Evolutionary conservation across 768 basidiomycete genomes (phyloP).

Genomic region (Pleurotus platypus): DNA sequence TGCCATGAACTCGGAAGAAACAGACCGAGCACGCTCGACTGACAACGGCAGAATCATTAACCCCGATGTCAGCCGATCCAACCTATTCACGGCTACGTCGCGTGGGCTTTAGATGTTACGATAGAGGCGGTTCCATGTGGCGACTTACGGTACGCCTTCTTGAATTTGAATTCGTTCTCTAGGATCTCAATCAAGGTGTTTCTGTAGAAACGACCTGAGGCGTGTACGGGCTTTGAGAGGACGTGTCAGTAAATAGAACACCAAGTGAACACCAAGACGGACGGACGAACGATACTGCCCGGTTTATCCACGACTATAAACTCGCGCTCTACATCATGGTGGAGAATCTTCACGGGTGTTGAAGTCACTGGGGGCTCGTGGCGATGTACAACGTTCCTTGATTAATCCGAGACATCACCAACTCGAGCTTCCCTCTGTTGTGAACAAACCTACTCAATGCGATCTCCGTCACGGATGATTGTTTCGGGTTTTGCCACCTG

Average conservation of each 20-base stretch:
- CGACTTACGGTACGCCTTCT: slow-evolving; percentile 78
- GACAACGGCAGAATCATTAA: slow-evolving; percentile 90
- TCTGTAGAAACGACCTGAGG: slow-evolving; percentile 84
- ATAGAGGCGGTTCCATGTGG: background rate
- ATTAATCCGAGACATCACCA: background rate
- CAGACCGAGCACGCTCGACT: slow-evolving; percentile 56
- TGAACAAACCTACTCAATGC: slow-evolving; percentile 68
- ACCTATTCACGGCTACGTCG: slow-evolving; percentile 81
- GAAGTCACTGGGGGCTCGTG: slow-evolving; percentile 95
- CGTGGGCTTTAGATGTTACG: slow-evolving; percentile 8
- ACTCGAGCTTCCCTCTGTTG: slow-evolving; percentile 1
- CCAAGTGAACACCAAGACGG: slow-evolving; percentile 8
- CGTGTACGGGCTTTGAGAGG: slow-evolving; percentile 75
- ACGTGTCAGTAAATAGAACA: slow-evolving; percentile 10
- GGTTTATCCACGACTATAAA: slow-evolving; percentile 97
- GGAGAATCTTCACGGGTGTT: slow-evolving; percentile 74
- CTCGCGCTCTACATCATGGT: slow-evolving; percentile 72
- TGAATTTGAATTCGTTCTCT: slow-evolving; percentile 75
- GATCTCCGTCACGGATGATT: slow-evolving; percentile 81
- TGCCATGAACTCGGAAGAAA: slow-evolving; percentile 79
- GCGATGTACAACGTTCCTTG: slow-evolving; percentile 89
- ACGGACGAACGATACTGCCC: slow-evolving; percentile 82
- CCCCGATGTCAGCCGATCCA: slow-evolving; percentile 93
- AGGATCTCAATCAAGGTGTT: slow-evolving; percentile 89
- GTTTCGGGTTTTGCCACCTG: slow-evolving; percentile 75